Evolutionary conservation across 306 rosid species (phyloP), one percentile per base, ranked within the genome.

Genomic region (Sicyos baderoa): DNA sequence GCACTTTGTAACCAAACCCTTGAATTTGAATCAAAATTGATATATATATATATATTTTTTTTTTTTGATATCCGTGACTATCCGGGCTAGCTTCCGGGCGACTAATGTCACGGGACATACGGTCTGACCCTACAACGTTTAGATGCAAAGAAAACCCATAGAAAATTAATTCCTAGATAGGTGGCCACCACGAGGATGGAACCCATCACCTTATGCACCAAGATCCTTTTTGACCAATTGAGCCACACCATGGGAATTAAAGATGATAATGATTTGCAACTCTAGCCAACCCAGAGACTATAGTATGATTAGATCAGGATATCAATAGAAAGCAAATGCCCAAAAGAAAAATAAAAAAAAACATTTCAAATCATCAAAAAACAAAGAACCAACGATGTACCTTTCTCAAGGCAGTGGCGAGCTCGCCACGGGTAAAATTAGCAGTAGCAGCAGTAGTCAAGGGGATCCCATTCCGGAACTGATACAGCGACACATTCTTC

Each of bases 351-450:
- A 53, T 3, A 53, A 17, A 18, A 53, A 53, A 17, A 18, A 53
- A 53, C 57, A 53, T 53, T 17, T 53, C 13, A 53, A 53, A 59
- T 59, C 21, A 3, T 32, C n/a, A 54, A 16, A 16, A 59, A 59
- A 29, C 22, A 16, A 59, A 32, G 40, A 1, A 59, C 6, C n/a
- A 3, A 59, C 29, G 29, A 44, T 21, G 35, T 18, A 89, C 96
- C 89, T 89, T 89, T 8, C 96, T 84, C 76, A 89, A 48, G 32
- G 96, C 93, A 6, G 96, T 86, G 66, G 96, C 96, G 53, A 89
- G 93, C 64, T 89, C 96, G 37, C 85, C 85, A 0, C 93, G 83
- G 58, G 93, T 89, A 78, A 89, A 89, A 74, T 89, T 89, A 12
- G 96, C 96, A 0, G 96, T 85, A 0, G 96, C 90, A 15, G 96